phyloP scores from a whole-genome alignment of 1,139 yeast species.

The Saccharomyces hybrid region DNA sequence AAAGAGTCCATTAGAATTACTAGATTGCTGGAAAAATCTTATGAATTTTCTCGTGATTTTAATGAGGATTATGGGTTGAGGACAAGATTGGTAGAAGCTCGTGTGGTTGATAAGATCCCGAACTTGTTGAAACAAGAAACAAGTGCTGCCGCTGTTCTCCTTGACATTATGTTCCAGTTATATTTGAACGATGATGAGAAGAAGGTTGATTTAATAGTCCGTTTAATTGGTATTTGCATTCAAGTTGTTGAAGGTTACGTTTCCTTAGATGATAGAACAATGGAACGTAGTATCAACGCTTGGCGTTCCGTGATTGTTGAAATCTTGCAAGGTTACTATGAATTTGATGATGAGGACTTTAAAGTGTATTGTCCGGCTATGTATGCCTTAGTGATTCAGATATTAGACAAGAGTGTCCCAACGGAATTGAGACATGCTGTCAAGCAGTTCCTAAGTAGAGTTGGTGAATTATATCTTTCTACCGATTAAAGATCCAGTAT shows the following conservation, averaged over 20 bases:
- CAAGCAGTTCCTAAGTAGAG: constrained; percentile 56
- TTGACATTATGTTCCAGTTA: constrained; percentile 71
- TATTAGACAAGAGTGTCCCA: constrained; percentile 63
- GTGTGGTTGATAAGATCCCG: constrained; percentile 87
- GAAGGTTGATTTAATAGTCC: constrained; percentile 39
- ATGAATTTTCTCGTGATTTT: constrained; percentile 75
- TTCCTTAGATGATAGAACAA: constrained; percentile 63
- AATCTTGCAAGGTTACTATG: constrained; percentile 72
- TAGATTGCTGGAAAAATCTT: constrained; percentile 56
- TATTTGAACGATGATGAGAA: constrained; percentile 53
- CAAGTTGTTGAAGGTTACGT: constrained; percentile 64
- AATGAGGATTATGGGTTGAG: constrained; percentile 85
- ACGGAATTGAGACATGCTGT: constrained; percentile 64
- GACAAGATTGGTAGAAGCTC: constrained; percentile 82
- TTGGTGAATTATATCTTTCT: constrained; percentile 51
- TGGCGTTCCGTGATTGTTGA: constrained; percentile 93
- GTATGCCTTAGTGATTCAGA: constrained; percentile 58
- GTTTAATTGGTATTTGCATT: constrained; percentile 65
- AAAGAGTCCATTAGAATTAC: constrained; percentile 54
- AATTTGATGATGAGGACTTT: constrained; percentile 73
- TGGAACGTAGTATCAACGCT: constrained; percentile 71
- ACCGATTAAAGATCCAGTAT: not conserved
- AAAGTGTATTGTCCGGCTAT: constrained; percentile 52
- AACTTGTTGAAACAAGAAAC: constrained; percentile 88
- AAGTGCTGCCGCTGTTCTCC: constrained; percentile 79